Evolutionary conservation across 306 rosid genomes (phyloP).

Genomic region (Inga laurina): DNA sequence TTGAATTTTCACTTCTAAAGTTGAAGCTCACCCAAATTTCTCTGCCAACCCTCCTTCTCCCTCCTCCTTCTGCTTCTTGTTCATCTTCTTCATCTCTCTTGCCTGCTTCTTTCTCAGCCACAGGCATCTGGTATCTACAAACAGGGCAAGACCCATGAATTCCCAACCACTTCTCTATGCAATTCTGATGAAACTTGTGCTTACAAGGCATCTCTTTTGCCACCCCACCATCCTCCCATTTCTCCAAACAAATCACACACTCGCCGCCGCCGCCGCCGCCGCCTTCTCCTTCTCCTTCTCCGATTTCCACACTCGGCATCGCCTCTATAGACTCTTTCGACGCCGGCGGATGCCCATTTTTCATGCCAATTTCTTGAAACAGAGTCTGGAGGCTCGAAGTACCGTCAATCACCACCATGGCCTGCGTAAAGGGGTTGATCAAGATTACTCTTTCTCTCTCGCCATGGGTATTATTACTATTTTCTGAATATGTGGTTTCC

Average conservation of each 20-base stretch:
- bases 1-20: slow-evolving; percentile 37
- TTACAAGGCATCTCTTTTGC: slow-evolving; percentile 77
- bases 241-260: slow-evolving; percentile 80
- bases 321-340: slow-evolving; percentile 70
- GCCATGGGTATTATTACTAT: not conserved
- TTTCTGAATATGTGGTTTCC: slow-evolving; percentile 1
- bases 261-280: slow-evolving; percentile 40
- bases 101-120: slow-evolving; percentile 50
- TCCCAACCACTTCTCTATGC: slow-evolving; percentile 80
- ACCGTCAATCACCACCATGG: slow-evolving; percentile 60
- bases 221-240: slow-evolving; percentile 51
- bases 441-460: slow-evolving; percentile 61
- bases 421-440: slow-evolving; percentile 61
- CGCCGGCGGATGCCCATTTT: slow-evolving; percentile 71
- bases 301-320: slow-evolving; percentile 46
- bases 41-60: slow-evolving; percentile 37
- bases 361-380: slow-evolving; percentile 42
- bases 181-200: slow-evolving; percentile 63
- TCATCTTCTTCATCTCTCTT: slow-evolving; percentile 40
- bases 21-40: slow-evolving; percentile 72
- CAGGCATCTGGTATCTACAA: slow-evolving; percentile 77
- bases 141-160: slow-evolving; percentile 85
- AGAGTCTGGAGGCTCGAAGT: slow-evolving; percentile 52
- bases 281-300: slow-evolving; percentile 26
- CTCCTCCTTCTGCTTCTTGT: slow-evolving; percentile 33